phyloP scores from a whole-genome alignment of 2,329 filamentous ascomycete species.

The Penicillium italicum region DNA sequence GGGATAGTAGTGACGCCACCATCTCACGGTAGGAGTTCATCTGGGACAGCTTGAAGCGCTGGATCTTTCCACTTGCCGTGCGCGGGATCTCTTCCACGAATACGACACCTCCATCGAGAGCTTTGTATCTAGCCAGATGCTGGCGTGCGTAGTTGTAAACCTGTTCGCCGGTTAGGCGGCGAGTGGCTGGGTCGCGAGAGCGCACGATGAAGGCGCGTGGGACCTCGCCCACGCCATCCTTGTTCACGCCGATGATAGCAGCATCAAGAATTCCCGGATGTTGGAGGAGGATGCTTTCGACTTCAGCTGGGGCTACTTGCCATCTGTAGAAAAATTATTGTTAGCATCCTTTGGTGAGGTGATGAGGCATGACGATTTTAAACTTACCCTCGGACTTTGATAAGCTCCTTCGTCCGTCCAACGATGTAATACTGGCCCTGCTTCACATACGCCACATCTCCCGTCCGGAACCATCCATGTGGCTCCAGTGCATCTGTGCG shows the following conservation, averaged over 20 bases:
- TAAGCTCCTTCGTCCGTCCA: slow-evolving; percentile 44
- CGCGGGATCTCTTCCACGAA: slow-evolving; percentile 51
- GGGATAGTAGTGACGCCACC: slow-evolving; percentile 30
- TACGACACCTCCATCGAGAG: slow-evolving; percentile 46
- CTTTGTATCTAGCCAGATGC: slow-evolving; percentile 49
- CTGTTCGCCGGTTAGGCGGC: slow-evolving; percentile 37
- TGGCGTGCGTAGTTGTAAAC: slow-evolving; percentile 43
- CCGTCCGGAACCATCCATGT: slow-evolving; percentile 45
- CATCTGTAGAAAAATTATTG: slow-evolving; percentile 32
- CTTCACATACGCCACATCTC: slow-evolving; percentile 40
- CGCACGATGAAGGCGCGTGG: slow-evolving; percentile 49
- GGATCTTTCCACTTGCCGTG: slow-evolving; percentile 50
- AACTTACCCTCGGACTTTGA: slow-evolving; percentile 46
- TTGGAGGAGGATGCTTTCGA: slow-evolving; percentile 46
- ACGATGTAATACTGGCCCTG: slow-evolving; percentile 40
- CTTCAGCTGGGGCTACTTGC: slow-evolving; percentile 49
- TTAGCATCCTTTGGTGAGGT: background rate
- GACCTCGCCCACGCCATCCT: slow-evolving; percentile 34
- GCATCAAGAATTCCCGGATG: slow-evolving; percentile 46
- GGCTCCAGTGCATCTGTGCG: slow-evolving; percentile 35
- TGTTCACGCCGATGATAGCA: slow-evolving; percentile 46
- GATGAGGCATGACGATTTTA: background rate
- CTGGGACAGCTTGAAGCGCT: slow-evolving; percentile 40
- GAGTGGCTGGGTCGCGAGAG: slow-evolving; percentile 18
- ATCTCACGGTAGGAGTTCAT: slow-evolving; percentile 41